Evolutionary conservation across 345 rosid species (phyloP).

Genomic region (Chamaenerion angustifolium): DNA sequence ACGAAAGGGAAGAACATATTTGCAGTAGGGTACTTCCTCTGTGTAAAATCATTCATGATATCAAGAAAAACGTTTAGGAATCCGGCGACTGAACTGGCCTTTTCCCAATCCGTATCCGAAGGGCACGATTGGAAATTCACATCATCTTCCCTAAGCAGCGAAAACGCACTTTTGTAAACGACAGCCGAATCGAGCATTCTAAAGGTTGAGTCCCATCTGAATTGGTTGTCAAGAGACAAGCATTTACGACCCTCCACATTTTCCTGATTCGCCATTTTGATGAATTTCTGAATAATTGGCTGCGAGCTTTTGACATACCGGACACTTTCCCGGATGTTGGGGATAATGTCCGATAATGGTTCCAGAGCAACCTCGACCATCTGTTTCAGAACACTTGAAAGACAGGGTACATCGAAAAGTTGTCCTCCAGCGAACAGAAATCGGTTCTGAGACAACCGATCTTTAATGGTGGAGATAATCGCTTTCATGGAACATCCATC

Average conservation of each 20-base stretch:
- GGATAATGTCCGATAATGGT: conserved; percentile 24
- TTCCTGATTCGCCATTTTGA: conserved; percentile 22
- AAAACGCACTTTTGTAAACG: conserved; percentile 32
- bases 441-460: conserved; percentile 53
- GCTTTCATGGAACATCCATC: conserved; percentile 31
- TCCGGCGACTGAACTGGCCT: conserved; percentile 21
- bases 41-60: conserved; percentile 32
- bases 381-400: conserved; percentile 33
- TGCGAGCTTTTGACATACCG: conserved; percentile 36
- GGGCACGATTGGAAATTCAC: conserved; percentile 23
- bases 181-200: conserved; percentile 53
- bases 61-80: conserved; percentile 53
- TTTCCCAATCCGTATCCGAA: conserved; percentile 60
- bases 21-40: conserved; percentile 37
- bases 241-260: conserved; percentile 29
- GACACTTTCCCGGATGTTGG: conserved; percentile 43
- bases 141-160: conserved; percentile 30
- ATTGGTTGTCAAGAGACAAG: conserved; percentile 35
- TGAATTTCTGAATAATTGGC: conserved; percentile 24
- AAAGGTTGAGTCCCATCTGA: conserved; percentile 52
- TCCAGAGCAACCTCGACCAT: conserved; percentile 53
- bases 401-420: conserved; percentile 54
- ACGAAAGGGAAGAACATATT: conserved; percentile 53
- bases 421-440: conserved; percentile 56
- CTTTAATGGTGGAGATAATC: conserved; percentile 41